Conservation (phyloP, 2,329 filamentous ascomycete species). For the Hirsutella thompsonii region DNA sequence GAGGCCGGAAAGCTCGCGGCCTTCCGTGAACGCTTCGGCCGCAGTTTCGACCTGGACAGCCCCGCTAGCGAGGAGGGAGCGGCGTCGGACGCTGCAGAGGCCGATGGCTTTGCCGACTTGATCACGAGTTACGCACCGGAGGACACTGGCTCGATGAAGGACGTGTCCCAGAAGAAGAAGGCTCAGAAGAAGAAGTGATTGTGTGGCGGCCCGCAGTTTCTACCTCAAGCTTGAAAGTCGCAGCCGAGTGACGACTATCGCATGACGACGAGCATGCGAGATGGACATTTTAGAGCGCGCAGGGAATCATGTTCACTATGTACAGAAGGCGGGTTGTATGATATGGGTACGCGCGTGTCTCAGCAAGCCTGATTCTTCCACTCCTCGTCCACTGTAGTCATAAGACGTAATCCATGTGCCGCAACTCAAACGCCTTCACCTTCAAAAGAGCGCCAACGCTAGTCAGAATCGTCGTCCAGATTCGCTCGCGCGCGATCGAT, state of each 20-base stretch:
- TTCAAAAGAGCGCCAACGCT: constrained; percentile 10
- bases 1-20: constrained; percentile 82
- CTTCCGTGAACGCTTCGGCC: constrained; percentile 75
- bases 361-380: constrained; percentile 4
- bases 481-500: constrained; percentile 45
- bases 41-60: constrained; percentile 59
- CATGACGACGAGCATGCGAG: constrained; percentile 4
- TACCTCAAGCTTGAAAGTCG: neutral
- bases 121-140: constrained; percentile 35
- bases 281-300: neutral
- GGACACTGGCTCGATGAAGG: constrained; percentile 20
- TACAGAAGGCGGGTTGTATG: constrained; percentile 22
- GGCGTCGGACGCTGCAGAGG: constrained; percentile 11
- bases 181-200: constrained; percentile 32
- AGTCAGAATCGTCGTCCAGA: constrained; percentile 50
- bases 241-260: neutral
- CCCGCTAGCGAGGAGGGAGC: constrained; percentile 16
- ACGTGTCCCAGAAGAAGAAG: constrained; percentile 26
- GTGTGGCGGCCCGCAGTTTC: no score
- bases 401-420: neutral
- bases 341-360: constrained; percentile 17
- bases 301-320: constrained; percentile 13
- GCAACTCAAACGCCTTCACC: constrained; percentile 1
- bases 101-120: constrained; percentile 31
- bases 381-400: neutral